Conservation (phyloP, 2,329 filamentous ascomycete species). For the Verticillium longisporum region DNA sequence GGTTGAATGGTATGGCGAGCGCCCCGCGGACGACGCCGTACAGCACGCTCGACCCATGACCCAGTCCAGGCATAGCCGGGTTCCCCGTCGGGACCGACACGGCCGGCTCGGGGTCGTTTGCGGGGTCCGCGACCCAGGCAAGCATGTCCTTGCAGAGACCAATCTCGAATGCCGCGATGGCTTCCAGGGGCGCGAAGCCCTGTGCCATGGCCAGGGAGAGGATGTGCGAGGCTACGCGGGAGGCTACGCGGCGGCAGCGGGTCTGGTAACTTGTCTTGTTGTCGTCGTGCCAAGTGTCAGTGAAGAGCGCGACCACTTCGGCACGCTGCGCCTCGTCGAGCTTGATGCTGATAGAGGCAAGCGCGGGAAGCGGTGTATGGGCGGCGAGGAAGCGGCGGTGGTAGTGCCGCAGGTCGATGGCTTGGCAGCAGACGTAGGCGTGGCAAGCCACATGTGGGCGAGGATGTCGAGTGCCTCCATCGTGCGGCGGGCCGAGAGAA, state of each 20-base stretch:
- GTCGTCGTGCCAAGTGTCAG: constrained; percentile 15
- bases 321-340: constrained; percentile 13
- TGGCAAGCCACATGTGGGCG: constrained; percentile 48
- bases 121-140: constrained; percentile 2
- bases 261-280: constrained; percentile 5
- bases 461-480: constrained; percentile 49
- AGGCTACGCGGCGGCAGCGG: constrained; percentile 5
- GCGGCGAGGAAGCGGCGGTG: constrained; percentile 20
- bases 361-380: not conserved
- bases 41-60: constrained; percentile 20
- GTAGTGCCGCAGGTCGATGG: constrained; percentile 25
- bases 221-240: constrained; percentile 3
- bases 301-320: constrained; percentile 5
- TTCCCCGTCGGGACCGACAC: constrained; percentile 15
- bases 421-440: constrained; percentile 52
- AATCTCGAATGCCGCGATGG: not conserved
- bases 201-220: not conserved
- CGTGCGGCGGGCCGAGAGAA: constrained; percentile 51
- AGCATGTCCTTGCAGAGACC: constrained; percentile 3
- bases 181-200: not conserved
- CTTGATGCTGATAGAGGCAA: not conserved
- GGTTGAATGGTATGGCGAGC: constrained; percentile 20
- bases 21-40: constrained; percentile 22
- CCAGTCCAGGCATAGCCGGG: constrained; percentile 16
- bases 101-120: constrained; percentile 5